These are phyloP conservation scores for Dictyostelium capitatum DNA, from an alignment of 78 protist genomes.

Conservation along the genomic window DNA sequence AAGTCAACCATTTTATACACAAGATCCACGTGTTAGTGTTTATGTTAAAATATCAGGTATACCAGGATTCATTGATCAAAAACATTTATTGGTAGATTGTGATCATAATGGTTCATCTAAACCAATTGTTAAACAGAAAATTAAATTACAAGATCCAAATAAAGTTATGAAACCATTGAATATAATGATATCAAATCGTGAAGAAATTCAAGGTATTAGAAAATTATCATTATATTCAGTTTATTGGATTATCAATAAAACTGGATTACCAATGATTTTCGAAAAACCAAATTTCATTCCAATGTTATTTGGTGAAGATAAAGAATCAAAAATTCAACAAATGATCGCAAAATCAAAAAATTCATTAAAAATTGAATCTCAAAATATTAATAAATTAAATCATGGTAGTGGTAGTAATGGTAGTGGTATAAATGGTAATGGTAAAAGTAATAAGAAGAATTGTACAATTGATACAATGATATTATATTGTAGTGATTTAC, in stretches of 20 bases:
- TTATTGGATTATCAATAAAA: constrained; percentile 64
- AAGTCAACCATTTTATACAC: constrained; percentile 30
- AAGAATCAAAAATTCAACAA: constrained; percentile 47
- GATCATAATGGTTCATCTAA: background rate
- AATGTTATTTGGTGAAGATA: background rate
- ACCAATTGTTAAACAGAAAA: constrained; percentile 27
- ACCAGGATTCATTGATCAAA: constrained; percentile 40
- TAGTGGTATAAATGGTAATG: no score
- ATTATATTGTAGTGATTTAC: constrained; percentile 9
- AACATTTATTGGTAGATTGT: constrained; percentile 38
- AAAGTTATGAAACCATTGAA: constrained; percentile 36
- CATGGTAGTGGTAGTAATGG: background rate
- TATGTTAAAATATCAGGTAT: constrained; percentile 28
- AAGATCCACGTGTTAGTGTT: constrained; percentile 54
- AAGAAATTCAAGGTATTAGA: constrained; percentile 33
- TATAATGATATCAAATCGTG: constrained; percentile 63
- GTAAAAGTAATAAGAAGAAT: background rate
- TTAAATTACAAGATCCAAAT: constrained; percentile 36
- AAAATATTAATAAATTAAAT: background rate
- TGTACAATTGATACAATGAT: constrained; percentile 47
- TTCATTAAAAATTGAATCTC: background rate
- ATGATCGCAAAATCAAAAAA: constrained; percentile 19
- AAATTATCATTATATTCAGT: constrained; percentile 28
- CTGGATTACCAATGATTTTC: constrained; percentile 36
- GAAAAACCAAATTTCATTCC: constrained; percentile 62